Conservation (phyloP, 73 alveolate species). For the Paramecium caudatum region DNA sequence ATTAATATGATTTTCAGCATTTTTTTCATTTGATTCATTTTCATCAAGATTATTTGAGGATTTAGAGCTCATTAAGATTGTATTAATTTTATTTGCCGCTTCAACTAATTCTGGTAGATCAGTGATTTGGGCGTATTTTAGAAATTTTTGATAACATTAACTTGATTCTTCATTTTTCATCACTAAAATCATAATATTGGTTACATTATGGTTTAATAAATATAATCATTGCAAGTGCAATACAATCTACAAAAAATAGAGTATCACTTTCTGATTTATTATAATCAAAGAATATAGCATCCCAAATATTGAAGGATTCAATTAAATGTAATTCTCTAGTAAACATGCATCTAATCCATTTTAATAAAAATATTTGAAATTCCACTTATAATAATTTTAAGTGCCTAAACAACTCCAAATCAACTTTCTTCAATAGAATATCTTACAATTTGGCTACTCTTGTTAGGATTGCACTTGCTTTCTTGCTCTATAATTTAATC, state of each 20-base stretch:
- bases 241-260: constrained; percentile 67
- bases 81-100: constrained; percentile 42
- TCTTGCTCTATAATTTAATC: constrained; percentile 56
- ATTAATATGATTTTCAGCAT: constrained; percentile 39
- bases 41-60: background rate
- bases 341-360: constrained; percentile 76
- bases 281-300: constrained; percentile 73
- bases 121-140: constrained; percentile 64
- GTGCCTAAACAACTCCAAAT: constrained; percentile 63
- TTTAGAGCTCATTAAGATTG: background rate
- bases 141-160: constrained; percentile 71
- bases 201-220: constrained; percentile 66
- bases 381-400: constrained; percentile 71
- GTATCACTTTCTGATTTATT: constrained; percentile 35
- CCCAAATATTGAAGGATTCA: constrained; percentile 75
- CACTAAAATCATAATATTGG: constrained; percentile 15
- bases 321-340: constrained; percentile 74
- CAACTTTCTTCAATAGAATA: constrained; percentile 55
- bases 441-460: constrained; percentile 71
- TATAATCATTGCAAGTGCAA: constrained; percentile 72
- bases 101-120: constrained; percentile 59
- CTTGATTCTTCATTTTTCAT: constrained; percentile 72
- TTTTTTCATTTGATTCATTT: background rate
- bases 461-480: constrained; percentile 68
- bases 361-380: constrained; percentile 69